phyloP scores from a whole-genome alignment of 176 grass and related monocot genomes.

The Oryza australiensis region DNA sequence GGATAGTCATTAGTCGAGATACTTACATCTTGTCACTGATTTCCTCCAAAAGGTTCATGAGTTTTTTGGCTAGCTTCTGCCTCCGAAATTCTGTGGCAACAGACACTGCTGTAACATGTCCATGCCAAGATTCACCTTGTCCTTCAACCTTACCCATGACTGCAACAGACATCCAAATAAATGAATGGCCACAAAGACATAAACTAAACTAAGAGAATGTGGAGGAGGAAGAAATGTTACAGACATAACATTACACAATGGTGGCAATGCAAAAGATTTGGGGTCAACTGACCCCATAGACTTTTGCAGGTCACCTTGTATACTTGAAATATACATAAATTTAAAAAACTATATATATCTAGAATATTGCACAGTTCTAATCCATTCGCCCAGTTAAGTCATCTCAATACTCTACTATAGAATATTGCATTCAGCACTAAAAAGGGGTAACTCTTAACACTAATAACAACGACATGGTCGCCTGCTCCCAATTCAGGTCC shows the following conservation, averaged over 20 bases:
- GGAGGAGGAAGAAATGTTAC: background rate
- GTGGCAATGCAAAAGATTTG: background rate
- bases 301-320: background rate
- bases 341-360: background rate
- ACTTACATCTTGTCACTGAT: constrained; percentile 93
- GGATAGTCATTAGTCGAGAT: background rate
- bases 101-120: constrained; percentile 92
- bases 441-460: background rate
- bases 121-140: constrained; percentile 98
- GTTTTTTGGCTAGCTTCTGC: constrained; percentile 92
- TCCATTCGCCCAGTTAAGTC: background rate
- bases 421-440: background rate
- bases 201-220: background rate
- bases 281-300: background rate
- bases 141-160: constrained; percentile 99
- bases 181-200: background rate
- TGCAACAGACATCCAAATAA: constrained; percentile 42
- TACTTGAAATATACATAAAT: background rate
- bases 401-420: background rate
- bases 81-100: constrained; percentile 84
- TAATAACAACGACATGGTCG: background rate
- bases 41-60: constrained; percentile 89
- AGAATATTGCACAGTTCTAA: background rate
- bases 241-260: background rate
- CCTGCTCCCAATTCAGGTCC: background rate